Percentiles rank a stretch among this genome's conserved stretches.
These are phyloP conservation scores for Paramecium sexaurelia DNA, from an alignment of 73 alveolate species.

Conservation along the genomic window DNA sequence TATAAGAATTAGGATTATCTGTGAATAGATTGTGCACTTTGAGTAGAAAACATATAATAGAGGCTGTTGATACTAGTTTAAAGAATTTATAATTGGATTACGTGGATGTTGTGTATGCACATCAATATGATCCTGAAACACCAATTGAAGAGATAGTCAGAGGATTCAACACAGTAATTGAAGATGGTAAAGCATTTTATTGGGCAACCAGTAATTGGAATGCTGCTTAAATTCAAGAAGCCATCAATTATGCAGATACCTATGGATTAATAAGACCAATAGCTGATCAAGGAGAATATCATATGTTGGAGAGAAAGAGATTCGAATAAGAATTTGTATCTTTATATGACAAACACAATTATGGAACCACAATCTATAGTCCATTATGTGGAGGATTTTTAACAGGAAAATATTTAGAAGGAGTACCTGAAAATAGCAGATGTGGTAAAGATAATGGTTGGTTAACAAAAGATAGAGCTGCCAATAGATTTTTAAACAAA, in stretches of 20 bases:
- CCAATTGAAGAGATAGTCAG: conserved; percentile 93
- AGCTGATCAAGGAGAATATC: conserved; percentile 94
- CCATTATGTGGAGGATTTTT: conserved; percentile 94
- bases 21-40: conserved; percentile 60
- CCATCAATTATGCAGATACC: conserved; percentile 76
- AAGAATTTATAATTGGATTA: conserved; percentile 85
- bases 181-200: conserved; percentile 93
- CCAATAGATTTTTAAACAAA: conserved; percentile 21
- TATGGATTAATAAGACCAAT: conserved; percentile 86
- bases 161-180: conserved; percentile 89
- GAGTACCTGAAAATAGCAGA: conserved; percentile 84
- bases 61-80: conserved; percentile 84
- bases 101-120: conserved; percentile 92
- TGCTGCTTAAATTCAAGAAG: conserved; percentile 84
- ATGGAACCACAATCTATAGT: conserved; percentile 90
- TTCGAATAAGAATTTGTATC: conserved; percentile 87
- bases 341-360: conserved; percentile 75
- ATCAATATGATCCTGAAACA: conserved; percentile 86
- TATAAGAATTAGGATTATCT: neutral
- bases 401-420: conserved; percentile 95
- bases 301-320: conserved; percentile 86
- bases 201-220: conserved; percentile 99
- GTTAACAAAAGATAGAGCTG: neutral
- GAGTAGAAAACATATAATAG: conserved; percentile 89
- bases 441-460: conserved; percentile 65